phyloP scores from a whole-genome alignment of 768 basidiomycete species.

The Boletellus ananas region DNA sequence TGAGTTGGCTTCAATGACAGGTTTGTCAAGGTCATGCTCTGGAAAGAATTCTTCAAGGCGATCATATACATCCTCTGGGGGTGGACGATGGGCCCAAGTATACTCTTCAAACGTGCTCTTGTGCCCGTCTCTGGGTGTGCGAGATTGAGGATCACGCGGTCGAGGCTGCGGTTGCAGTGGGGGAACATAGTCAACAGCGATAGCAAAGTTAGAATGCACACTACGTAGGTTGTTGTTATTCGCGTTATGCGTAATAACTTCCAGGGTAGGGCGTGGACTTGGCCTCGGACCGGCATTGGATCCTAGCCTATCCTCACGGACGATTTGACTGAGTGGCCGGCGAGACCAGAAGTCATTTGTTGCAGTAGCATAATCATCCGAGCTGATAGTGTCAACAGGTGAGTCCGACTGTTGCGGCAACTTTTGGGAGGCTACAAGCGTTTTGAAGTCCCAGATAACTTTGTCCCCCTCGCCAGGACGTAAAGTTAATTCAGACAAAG shows the following conservation, averaged over 20 bases:
- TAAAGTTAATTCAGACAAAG: conserved; percentile 31
- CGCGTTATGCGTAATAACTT: conserved; percentile 27
- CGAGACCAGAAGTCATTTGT: conserved; percentile 32
- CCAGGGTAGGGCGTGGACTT: conserved; percentile 28
- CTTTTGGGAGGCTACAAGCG: conserved; percentile 15
- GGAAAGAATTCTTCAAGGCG: conserved; percentile 95
- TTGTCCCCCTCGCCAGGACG: conserved; percentile 32
- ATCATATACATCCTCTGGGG: conserved; percentile 90
- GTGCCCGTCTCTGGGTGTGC: conserved; percentile 28
- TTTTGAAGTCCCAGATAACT: conserved; percentile 28
- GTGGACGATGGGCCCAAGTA: conserved; percentile 88
- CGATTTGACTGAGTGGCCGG: conserved; percentile 29
- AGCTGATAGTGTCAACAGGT: conserved; percentile 18
- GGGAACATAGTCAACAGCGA: conserved; percentile 16
- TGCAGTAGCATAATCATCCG: conserved; percentile 30
- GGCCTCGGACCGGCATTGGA: conserved; percentile 14
- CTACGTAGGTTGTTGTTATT: conserved; percentile 13
- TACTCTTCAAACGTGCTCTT: conserved; percentile 59
- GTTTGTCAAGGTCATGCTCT: conserved; percentile 92
- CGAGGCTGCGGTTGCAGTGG: conserved; percentile 14
- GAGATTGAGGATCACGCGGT: conserved; percentile 18
- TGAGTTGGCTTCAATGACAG: conserved; percentile 83
- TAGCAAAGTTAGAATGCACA: conserved; percentile 13
- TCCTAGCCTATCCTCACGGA: conserved; percentile 17
- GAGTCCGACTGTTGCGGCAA: conserved; percentile 15